Percentiles rank a stretch among this genome's conserved stretches.
These are phyloP conservation scores for Trypanosoma brucei DNA, from an alignment of 208 protist species.

Conservation along the genomic window DNA sequence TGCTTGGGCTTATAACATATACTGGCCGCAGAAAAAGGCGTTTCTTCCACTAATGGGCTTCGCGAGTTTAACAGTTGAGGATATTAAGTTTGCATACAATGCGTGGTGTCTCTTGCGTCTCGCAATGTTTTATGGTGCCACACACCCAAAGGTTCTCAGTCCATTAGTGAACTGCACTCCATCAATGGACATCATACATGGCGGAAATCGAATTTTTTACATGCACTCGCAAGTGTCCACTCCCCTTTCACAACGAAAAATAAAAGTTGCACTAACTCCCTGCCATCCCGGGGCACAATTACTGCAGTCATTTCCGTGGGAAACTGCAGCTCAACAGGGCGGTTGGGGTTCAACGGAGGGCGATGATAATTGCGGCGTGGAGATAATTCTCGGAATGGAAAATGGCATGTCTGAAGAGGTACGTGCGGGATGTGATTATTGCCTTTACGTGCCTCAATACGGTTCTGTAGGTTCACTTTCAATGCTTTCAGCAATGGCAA, in stretches of 20 bases:
- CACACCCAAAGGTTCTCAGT: constrained; percentile 65
- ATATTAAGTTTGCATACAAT: constrained; percentile 88
- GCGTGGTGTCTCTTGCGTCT: constrained; percentile 76
- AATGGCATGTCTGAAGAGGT: constrained; percentile 60
- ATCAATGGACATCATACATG: constrained; percentile 63
- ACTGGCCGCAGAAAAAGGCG: constrained; percentile 39
- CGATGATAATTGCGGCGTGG: constrained; percentile 17
- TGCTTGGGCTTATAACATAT: constrained; percentile 70
- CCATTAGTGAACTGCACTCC: constrained; percentile 42
- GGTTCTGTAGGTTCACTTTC: constrained; percentile 79
- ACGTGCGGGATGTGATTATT: constrained; percentile 38
- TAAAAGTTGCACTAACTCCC: constrained; percentile 62
- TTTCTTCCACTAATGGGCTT: constrained; percentile 32
- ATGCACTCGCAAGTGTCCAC: constrained; percentile 42
- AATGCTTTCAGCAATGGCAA: constrained; percentile 77
- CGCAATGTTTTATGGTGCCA: constrained; percentile 64
- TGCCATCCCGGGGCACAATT: constrained; percentile 40
- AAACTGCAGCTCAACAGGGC: background rate
- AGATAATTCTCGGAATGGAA: constrained; percentile 82
- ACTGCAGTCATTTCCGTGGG: constrained; percentile 48
- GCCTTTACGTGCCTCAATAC: constrained; percentile 80
- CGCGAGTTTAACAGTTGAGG: constrained; percentile 57
- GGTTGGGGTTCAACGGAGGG: background rate
- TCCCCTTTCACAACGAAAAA: constrained; percentile 13
- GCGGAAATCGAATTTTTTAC: constrained; percentile 72